phyloP scores from a whole-genome alignment of 1,139 yeast genomes.

The Taiozyma sp. region DNA sequence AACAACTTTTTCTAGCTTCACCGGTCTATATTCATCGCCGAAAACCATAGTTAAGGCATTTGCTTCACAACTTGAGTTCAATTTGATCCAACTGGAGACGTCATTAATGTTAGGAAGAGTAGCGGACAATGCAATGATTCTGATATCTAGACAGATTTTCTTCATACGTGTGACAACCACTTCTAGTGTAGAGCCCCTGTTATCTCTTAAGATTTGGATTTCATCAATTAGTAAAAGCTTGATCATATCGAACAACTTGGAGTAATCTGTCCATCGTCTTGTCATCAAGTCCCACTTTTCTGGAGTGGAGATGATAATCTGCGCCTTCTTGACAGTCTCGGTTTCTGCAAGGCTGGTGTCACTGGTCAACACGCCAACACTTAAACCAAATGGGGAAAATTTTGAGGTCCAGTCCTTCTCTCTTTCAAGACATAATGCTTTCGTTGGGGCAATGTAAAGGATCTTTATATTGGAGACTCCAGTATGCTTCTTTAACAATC shows the following conservation, averaged over 20 bases:
- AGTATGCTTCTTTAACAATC: conserved; percentile 25
- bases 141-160: conserved; percentile 31
- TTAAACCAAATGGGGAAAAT: conserved; percentile 31
- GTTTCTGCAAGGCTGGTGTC: conserved; percentile 40
- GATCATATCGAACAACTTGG: conserved; percentile 34
- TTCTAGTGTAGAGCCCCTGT: conserved; percentile 49
- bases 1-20: conserved; percentile 36
- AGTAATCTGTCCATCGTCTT: conserved; percentile 42
- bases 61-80: conserved; percentile 14
- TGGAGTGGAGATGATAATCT: conserved; percentile 49
- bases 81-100: conserved; percentile 41
- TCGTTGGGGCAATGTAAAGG: conserved; percentile 52
- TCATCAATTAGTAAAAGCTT: conserved; percentile 45
- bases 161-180: conserved; percentile 51
- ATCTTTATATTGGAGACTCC: conserved; percentile 29
- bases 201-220: conserved; percentile 42
- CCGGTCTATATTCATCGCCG: conserved; percentile 45
- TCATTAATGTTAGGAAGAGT: conserved; percentile 50
- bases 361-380: conserved; percentile 45
- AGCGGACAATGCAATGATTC: conserved; percentile 51
- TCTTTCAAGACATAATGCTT: conserved; percentile 44
- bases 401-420: conserved; percentile 39
- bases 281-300: conserved; percentile 56
- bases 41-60: conserved; percentile 33
- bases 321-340: conserved; percentile 37